Evolutionary conservation across 129 eudicot genomes (phyloP).

Genomic region (Artemisia tridentata): DNA sequence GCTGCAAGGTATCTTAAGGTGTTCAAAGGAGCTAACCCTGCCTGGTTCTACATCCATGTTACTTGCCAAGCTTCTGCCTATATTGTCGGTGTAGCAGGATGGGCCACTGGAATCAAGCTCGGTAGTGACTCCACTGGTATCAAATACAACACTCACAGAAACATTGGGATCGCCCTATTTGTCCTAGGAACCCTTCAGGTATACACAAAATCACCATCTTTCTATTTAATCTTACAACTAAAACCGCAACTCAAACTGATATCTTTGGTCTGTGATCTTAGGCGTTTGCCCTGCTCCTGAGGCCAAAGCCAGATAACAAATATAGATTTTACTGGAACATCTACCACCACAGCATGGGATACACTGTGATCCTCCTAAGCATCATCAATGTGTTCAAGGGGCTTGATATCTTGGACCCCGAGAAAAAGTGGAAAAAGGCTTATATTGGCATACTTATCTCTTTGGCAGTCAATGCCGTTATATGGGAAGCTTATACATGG

Average conservation of each 20-base stretch:
- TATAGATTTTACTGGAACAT: conserved; percentile 83
- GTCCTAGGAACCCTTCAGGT: conserved; percentile 86
- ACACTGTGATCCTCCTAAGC: conserved; percentile 58
- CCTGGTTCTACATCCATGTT: conserved; percentile 90
- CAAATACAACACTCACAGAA: conserved; percentile 46
- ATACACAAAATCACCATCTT: conserved; percentile 12
- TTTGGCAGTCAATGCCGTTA: conserved; percentile 41
- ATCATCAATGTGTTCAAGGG: conserved; percentile 70
- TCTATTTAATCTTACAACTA: not conserved
- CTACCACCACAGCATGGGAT: conserved; percentile 67
- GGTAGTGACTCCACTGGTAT: conserved; percentile 68
- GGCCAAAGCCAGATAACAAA: conserved; percentile 88
- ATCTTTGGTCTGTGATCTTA: conserved; percentile 6
- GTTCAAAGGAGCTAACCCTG: conserved; percentile 75
- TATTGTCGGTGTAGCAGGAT: conserved; percentile 72
- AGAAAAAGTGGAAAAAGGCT: conserved; percentile 72
- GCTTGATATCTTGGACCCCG: conserved; percentile 70
- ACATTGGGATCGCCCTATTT: conserved; percentile 73
- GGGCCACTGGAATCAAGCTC: conserved; percentile 84
- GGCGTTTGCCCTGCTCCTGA: conserved; percentile 75
- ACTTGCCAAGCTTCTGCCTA: conserved; percentile 83
- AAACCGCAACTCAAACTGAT: conserved; percentile 3
- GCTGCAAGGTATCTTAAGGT: conserved; percentile 85
- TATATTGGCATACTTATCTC: conserved; percentile 58
- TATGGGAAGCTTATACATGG: conserved; percentile 72